Base-by-base conservation (phyloP, 2,329 filamentous ascomycete genomes). In the Xylaria sp. region DNA sequence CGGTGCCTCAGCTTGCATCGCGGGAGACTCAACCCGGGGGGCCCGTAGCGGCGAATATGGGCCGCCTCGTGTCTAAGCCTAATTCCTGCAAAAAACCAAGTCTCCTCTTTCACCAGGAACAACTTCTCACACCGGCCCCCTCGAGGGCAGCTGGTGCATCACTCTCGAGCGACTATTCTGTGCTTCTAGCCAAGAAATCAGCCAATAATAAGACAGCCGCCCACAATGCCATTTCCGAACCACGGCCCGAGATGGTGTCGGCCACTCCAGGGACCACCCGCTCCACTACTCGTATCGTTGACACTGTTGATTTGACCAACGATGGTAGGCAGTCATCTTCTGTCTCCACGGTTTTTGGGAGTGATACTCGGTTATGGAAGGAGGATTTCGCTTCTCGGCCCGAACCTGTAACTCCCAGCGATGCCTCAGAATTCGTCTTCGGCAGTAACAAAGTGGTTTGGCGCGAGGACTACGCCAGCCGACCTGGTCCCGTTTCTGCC, bases 71-170 rank as follows among this genome's bases (percentile, higher is more conserved):
- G 15, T 81, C 83, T 7, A 82, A 78, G 54, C 79, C 81, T n/a
- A 83, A 80, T 70, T 77, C 81, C 5, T 86, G 81, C 5, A 86
- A 81, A 71, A 84, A 82, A 66, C 83, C 83, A 6, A 81, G 80
- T 34, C 80, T 87, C 31, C 69, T 84, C 25, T 78, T 82, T 9
- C 82, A 79, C 54, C 80, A 80, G 69, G 78, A 83, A 57, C 83
- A 82, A 59, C 78, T 83, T 51, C 80, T 82, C 10, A 84, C 83
- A 0, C 84, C 85, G 1, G 73, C 77, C 23, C 80, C 81, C 34
- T 81, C 80, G 1, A 78, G 74, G 4, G 74, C 79, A 1, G 77
- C 75, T 10, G 72, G 72, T 52, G 70, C 75, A 69, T 70, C 78
- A 67, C 73, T 82, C 18, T 76, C 80, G 37, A 79, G 75, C 60